phyloP scores from a whole-genome alignment of 495 filamentous ascomycete species.

The Aspergillus ellipticus region DNA sequence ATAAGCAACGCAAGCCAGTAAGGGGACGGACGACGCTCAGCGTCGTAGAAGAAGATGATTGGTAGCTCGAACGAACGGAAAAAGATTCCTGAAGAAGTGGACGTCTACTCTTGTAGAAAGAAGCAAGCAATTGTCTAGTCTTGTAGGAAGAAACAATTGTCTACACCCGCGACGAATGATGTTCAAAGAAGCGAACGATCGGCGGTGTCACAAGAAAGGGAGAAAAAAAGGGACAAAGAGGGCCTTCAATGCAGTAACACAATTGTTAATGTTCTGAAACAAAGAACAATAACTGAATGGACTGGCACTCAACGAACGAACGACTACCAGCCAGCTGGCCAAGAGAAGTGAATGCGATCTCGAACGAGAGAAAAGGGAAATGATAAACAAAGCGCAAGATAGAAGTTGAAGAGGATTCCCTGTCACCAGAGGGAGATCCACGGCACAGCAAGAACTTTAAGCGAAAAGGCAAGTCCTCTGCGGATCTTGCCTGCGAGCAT shows the following conservation, averaged over 20 bases:
- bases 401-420: constrained; percentile 10
- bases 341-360: constrained; percentile 6
- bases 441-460: constrained; percentile 15
- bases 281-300: constrained; percentile 4
- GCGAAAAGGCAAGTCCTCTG: constrained; percentile 9
- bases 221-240: background rate
- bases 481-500: constrained; percentile 7
- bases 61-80: background rate
- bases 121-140: too few species aligned
- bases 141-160: background rate
- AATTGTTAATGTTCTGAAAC: constrained; percentile 1
- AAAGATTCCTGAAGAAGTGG: constrained; percentile 1
- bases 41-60: constrained; percentile 6
- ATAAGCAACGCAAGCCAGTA: constrained; percentile 8
- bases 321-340: constrained; percentile 15
- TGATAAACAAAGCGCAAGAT: constrained; percentile 13
- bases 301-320: background rate
- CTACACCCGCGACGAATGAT: constrained; percentile 1
- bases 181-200: constrained; percentile 3
- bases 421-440: constrained; percentile 14
- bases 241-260: background rate
- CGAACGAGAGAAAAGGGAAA: constrained; percentile 6
- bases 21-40: constrained; percentile 17
- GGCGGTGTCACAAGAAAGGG: constrained; percentile 4
- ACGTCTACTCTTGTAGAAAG: constrained; percentile 4